Base-by-base conservation (phyloP, 2,329 filamentous ascomycete genomes). In the Huntiella savannae region DNA sequence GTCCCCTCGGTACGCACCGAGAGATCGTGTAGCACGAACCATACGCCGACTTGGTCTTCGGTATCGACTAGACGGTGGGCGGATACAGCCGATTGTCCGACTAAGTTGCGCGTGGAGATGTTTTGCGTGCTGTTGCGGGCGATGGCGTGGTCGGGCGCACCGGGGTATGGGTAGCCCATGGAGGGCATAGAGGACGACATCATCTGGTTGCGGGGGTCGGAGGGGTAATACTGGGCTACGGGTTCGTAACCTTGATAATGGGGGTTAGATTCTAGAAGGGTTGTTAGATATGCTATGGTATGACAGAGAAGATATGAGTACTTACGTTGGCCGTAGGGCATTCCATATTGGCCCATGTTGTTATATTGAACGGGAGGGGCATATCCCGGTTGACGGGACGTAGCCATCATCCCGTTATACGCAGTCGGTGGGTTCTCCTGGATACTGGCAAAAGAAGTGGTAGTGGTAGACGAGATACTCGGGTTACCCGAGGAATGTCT, bases 1-100 rank as follows among this genome's bases (percentile, higher is more conserved):
- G 69, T 74, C 8, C 91, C 91, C 60, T 96, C 91, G 0, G 86
- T 94, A 40, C 91, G 75, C 32, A 98, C 88, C 55, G 86, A 94
- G 38, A 98, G 68, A 63, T 98, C 91, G 60, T 95, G 88, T 45
- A 96, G 68, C 40, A 98, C 82, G 56, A 98, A 98, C 88, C 88
- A 98, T 52, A 94, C 86, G 2, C 88, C 88, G 43, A 83, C 76
- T 59, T 84, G 82, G 53, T 84, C 79, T 12, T 82, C 68, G 0
- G 77, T 74, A 54, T 96, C 87, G 2, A 75, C 78, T 45, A 96
- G 70, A 32, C 80, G 76, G 57, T 87, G 88, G 1, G 88, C 88
- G 56, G 87, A 94, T 32, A 87, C 86, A 4, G 84, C 79, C 44
- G 94, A 67, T 59, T 83, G 93, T 2, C 91, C 91, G 52, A 98